A percentile compares a stretch with the other conserved stretches of the same genome.
Evolutionary conservation across 2,329 filamentous ascomycete genomes (phyloP).

Genomic region (Fusarium caatingaense): DNA sequence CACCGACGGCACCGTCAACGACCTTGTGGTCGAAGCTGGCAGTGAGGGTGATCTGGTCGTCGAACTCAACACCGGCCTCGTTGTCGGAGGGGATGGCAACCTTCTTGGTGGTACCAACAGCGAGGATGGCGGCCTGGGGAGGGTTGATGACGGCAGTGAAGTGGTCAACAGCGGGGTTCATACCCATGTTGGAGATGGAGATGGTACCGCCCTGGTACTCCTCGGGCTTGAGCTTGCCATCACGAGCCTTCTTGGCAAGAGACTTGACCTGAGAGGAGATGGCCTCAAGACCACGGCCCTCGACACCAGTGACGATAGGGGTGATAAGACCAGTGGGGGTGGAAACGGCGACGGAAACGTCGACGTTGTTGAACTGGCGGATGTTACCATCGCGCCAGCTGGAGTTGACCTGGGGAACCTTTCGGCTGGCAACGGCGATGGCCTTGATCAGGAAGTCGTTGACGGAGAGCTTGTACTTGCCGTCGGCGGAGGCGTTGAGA

Average conservation of each 20-base stretch:
- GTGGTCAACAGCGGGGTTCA: constrained; percentile 95
- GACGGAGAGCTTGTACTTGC: constrained; percentile 99
- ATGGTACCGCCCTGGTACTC: constrained; percentile 99
- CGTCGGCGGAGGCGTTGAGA: constrained; percentile 87
- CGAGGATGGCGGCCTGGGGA: constrained; percentile 93
- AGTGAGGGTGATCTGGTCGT: constrained; percentile 96
- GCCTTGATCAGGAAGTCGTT: constrained; percentile 99
- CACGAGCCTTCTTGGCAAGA: constrained; percentile 93
- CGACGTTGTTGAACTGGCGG: constrained; percentile 91
- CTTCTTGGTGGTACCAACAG: constrained; percentile 95
- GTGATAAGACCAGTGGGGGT: constrained; percentile 96
- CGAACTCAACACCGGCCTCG: constrained; percentile 86
- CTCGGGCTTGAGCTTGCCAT: constrained; percentile 98
- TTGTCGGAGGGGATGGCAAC: constrained; percentile 88
- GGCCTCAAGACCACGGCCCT: constrained; percentile 84
- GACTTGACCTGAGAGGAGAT: constrained; percentile 95
- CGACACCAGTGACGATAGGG: constrained; percentile 92
- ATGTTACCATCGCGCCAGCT: constrained; percentile 93
- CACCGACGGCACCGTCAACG: constrained; percentile 94
- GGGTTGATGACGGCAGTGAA: constrained; percentile 99
- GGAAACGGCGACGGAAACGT: constrained; percentile 95
- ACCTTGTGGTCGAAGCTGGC: constrained; percentile 99
- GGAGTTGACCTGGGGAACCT: constrained; percentile 95
- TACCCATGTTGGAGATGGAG: constrained; percentile 99
- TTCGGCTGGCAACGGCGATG: constrained; percentile 85